Base-by-base conservation (phyloP, 805 yeast species). In the Metschnikowia gruessii region DNA sequence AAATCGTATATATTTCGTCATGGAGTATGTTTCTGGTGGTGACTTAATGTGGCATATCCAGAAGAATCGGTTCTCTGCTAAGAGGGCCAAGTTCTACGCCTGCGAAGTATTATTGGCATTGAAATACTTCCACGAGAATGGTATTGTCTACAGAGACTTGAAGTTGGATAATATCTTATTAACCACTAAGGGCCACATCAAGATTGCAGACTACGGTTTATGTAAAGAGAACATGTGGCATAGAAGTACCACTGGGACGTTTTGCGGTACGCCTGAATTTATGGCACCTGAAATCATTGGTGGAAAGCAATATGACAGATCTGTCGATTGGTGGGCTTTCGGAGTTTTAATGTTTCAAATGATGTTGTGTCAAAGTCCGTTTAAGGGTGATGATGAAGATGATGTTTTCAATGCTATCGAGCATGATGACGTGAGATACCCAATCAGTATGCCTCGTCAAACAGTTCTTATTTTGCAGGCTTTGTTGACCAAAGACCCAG, bases 281-380 rank as follows among this genome's bases (percentile, higher is more conserved):
- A 94, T 94, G 96, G 99, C 99, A 1, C 99, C 99, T 0, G 99
- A 94, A 67, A 92, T 94, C 55, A 75, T 94, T 61, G 83, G 88
- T 53, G 98, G 94, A 45, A 95, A 91, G 65, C 86, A 83, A 49
- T 94, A 94, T 61, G 94, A 90, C 43, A 82, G 95, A 61, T 86
- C 94, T 33, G 99, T 94, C 45, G 99, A 94, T 69, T 94, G 99
- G 99, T 94, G 99, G 99, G 98, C 99, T 1, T 89, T 91, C 74
- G 99, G 99, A 48, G 98, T 94, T 24, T 75, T 94, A 53, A 74
- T 94, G 54, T 94, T 92, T 67, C 99, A 94, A 68, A 94, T 94
- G 99, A 74, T 94, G 47, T 75, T 94, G 48, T 94, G 97, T 43
- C 96, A 92, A 67, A 87, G 97, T 7, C 99, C 99, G 31, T 94